Percentiles rank a stretch among this genome's conserved stretches.
Evolutionary conservation across 176 grass and related monocot genomes (phyloP).

Genomic region (Canna indica): DNA sequence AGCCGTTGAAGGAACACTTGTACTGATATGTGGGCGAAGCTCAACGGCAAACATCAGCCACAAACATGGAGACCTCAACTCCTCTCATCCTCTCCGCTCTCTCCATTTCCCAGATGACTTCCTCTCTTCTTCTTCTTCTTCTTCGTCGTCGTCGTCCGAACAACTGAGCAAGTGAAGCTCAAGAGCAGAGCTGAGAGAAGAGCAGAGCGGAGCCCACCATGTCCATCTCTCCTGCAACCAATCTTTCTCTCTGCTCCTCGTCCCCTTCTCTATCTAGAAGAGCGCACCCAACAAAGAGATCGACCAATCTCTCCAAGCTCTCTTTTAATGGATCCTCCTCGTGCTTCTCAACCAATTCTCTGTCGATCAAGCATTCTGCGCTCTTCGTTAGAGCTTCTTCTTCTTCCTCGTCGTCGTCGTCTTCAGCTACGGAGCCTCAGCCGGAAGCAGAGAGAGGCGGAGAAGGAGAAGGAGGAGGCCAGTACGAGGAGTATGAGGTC

Average conservation of each 20-base stretch:
- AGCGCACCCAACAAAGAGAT: neutral
- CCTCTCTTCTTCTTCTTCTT: too few species aligned
- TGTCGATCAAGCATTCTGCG: conserved; percentile 5
- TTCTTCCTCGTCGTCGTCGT: conserved; percentile 11
- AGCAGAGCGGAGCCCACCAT: too few species aligned
- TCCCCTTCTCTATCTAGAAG: conserved; percentile 28
- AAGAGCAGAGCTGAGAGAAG: too few species aligned
- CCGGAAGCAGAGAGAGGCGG: neutral
- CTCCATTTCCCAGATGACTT: too few species aligned
- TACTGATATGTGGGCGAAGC: too few species aligned
- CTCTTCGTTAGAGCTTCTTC: conserved; percentile 29
- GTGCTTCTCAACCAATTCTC: neutral
- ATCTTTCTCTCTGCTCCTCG: conserved; percentile 40
- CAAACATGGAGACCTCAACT: too few species aligned
- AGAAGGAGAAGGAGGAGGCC: conserved; percentile 18
- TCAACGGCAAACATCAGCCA: too few species aligned
- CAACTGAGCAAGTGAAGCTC: too few species aligned
- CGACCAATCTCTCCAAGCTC: conserved; percentile 8
- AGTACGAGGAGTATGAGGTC: conserved; percentile 75
- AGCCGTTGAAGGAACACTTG: too few species aligned
- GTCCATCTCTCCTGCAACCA: conserved; percentile 34
- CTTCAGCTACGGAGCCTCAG: conserved; percentile 27
- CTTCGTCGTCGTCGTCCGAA: too few species aligned
- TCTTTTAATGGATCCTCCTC: neutral
- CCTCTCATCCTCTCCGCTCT: too few species aligned